phyloP scores from a whole-genome alignment of 176 grass and related monocot genomes.

The Aegilops sharonensis region DNA sequence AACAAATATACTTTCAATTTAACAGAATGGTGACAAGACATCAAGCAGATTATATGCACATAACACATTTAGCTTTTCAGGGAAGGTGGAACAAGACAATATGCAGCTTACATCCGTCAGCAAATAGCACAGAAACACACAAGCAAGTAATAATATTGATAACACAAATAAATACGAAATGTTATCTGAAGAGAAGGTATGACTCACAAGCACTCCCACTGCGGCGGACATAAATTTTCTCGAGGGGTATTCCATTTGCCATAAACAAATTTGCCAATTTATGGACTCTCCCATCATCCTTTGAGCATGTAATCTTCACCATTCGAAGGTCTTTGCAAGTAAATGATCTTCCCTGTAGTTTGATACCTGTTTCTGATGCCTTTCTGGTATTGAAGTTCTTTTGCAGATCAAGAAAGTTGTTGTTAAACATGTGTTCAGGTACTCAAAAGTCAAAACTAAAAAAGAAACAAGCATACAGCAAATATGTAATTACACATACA shows the following conservation, averaged over 20 bases:
- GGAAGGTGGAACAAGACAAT: not conserved
- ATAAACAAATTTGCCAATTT: slow-evolving; percentile 9
- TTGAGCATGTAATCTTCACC: slow-evolving; percentile 21
- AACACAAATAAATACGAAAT: not conserved
- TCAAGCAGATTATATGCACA: not conserved
- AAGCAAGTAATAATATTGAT: not conserved
- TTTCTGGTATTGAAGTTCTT: not conserved
- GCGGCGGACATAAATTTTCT: no score
- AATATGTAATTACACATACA: not conserved
- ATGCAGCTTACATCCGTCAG: not conserved
- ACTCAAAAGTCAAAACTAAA: not conserved
- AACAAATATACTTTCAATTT: not conserved
- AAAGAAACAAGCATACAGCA: no score
- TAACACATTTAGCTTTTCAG: not conserved
- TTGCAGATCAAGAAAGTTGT: not conserved
- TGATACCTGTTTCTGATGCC: not conserved
- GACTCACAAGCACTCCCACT: no score
- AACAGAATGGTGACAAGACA: not conserved
- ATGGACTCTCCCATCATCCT: slow-evolving; percentile 14
- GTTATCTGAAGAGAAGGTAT: no score
- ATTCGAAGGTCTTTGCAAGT: not conserved
- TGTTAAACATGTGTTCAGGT: not conserved
- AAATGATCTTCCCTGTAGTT: slow-evolving; percentile 3
- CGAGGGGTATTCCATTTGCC: slow-evolving; percentile 8
- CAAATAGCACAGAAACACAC: not conserved